Evolutionary conservation across 345 rosid genomes (phyloP).

Genomic region (Camelina sativa): DNA sequence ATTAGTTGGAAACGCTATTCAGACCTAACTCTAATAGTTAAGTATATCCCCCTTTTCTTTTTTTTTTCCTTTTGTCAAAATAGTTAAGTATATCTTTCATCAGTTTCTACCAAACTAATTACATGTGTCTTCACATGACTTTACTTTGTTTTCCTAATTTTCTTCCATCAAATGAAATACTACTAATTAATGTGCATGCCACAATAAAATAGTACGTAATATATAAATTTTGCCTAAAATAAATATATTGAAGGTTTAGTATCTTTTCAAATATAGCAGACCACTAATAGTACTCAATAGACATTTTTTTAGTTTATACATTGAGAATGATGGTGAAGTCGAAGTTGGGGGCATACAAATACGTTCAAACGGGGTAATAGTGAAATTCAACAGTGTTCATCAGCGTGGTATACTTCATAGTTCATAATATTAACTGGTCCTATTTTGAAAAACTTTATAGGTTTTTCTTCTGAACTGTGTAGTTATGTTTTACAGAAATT

Average conservation of each 20-base stretch:
- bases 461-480: background rate
- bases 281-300: constrained; percentile 2
- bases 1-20: constrained; percentile 27
- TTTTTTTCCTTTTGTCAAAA: background rate
- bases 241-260: background rate
- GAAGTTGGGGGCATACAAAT: constrained; percentile 20
- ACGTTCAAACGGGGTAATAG: background rate
- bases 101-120: constrained; percentile 35
- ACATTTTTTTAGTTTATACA: background rate
- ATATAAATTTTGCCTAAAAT: background rate
- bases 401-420: background rate
- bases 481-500: background rate
- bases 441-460: background rate
- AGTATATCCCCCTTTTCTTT: constrained; percentile 4
- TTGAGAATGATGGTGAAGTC: constrained; percentile 7
- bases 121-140: constrained; percentile 37
- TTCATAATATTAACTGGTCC: background rate
- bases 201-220: no score
- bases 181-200: constrained; percentile 20
- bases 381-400: background rate
- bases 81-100: constrained; percentile 41
- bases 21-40: constrained; percentile 41
- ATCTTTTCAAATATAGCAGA: constrained; percentile 3
- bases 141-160: constrained; percentile 13
- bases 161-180: constrained; percentile 4